A percentile compares a stretch with the other conserved stretches of the same genome.
phyloP scores from a whole-genome alignment of 2,329 filamentous ascomycete species.

The Microsporum audouinii region DNA sequence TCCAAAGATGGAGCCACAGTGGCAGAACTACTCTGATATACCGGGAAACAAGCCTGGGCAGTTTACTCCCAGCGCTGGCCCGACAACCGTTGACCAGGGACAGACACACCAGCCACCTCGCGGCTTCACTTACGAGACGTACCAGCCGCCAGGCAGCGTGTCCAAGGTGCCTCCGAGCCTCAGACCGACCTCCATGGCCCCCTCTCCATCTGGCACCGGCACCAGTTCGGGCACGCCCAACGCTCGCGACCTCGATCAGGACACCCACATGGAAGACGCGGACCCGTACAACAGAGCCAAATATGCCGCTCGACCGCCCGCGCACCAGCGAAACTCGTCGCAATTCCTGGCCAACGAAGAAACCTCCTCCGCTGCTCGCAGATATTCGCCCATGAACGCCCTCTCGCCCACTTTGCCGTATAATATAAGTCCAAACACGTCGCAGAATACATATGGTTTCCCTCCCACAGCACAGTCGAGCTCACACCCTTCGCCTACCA shows the following conservation, averaged over 20 bases:
- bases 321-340: slow-evolving; percentile 59
- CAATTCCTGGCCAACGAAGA: slow-evolving; percentile 63
- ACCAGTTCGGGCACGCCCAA: slow-evolving; percentile 35
- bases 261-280: slow-evolving; percentile 66
- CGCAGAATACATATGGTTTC: slow-evolving; percentile 42
- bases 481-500: slow-evolving; percentile 66
- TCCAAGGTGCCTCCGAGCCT: slow-evolving; percentile 20
- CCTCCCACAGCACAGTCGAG: slow-evolving; percentile 41
- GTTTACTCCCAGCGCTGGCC: slow-evolving; percentile 47
- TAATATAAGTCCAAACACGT: slow-evolving; percentile 49
- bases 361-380: slow-evolving; percentile 64
- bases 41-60: slow-evolving; percentile 51
- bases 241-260: slow-evolving; percentile 58
- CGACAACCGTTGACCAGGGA: slow-evolving; percentile 31
- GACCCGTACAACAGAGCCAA: slow-evolving; percentile 79
- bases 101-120: slow-evolving; percentile 42
- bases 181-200: slow-evolving; percentile 42
- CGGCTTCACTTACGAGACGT: slow-evolving; percentile 58
- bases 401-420: slow-evolving; percentile 73
- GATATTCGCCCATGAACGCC: slow-evolving; percentile 93
- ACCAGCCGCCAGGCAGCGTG: slow-evolving; percentile 38
- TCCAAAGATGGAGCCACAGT: slow-evolving; percentile 47
- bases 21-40: slow-evolving; percentile 56
- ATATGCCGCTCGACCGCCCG: slow-evolving; percentile 71
- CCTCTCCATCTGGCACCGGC: slow-evolving; percentile 39